Conservation (phyloP, 208 protist genomes). For the Trypanosoma melophagium region DNA sequence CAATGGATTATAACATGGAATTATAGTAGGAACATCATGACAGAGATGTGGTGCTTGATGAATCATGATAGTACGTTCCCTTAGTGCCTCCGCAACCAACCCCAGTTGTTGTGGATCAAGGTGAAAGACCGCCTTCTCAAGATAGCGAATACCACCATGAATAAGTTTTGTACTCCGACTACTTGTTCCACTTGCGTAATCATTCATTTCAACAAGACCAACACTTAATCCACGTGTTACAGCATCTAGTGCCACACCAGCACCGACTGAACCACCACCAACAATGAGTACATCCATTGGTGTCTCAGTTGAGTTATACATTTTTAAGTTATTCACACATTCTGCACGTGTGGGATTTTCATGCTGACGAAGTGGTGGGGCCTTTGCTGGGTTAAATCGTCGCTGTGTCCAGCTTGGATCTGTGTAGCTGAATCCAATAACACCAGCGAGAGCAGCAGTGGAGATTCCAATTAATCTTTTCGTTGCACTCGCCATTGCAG, state of each 20-base stretch:
- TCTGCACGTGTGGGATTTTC: constrained; percentile 54
- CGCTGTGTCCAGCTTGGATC: constrained; percentile 81
- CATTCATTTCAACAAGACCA: constrained; percentile 93
- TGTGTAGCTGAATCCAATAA: constrained; percentile 73
- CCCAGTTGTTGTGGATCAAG: constrained; percentile 83
- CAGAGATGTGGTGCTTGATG: constrained; percentile 94
- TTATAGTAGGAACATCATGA: constrained; percentile 86
- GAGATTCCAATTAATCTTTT: constrained; percentile 50
- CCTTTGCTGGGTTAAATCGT: constrained; percentile 46
- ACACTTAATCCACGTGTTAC: constrained; percentile 90
- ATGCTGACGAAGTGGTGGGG: constrained; percentile 40
- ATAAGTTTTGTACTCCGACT: constrained; percentile 96
- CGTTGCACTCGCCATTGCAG: constrained; percentile 33
- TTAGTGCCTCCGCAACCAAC: constrained; percentile 90
- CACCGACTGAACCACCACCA: constrained; percentile 95
- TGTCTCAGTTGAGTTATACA: constrained; percentile 45
- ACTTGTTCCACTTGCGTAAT: constrained; percentile 95
- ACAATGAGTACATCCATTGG: constrained; percentile 94
- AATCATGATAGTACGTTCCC: constrained; percentile 93
- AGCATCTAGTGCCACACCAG: constrained; percentile 93
- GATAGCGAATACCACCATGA: constrained; percentile 97
- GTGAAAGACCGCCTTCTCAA: constrained; percentile 90
- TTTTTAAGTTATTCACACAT: constrained; percentile 49
- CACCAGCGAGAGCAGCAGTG: constrained; percentile 43
- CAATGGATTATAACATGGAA: constrained; percentile 90